phyloP scores from a whole-genome alignment of 2,329 filamentous ascomycete species.

The Neocucurbitaria cava region DNA sequence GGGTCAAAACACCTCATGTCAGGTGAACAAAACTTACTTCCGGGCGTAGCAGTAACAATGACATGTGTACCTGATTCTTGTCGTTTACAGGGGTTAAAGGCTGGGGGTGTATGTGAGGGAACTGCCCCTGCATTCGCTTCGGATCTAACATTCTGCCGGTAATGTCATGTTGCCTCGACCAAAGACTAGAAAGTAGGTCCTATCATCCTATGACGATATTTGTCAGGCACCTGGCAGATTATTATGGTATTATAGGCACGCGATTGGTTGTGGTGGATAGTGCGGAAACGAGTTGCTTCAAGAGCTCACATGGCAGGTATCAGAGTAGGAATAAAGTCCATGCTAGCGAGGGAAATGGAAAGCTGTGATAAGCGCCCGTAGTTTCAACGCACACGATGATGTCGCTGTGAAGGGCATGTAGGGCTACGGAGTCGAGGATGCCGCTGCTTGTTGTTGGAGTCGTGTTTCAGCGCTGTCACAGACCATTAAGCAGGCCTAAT shows the following conservation, averaged over 20 bases:
- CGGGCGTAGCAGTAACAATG: not conserved
- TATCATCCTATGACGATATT: slow-evolving; percentile 7
- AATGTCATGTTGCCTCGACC: not conserved
- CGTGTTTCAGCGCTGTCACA: slow-evolving; percentile 45
- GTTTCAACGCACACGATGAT: slow-evolving; percentile 17
- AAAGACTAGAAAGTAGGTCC: not conserved
- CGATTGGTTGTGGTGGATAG: slow-evolving; percentile 6
- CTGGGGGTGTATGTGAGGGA: not conserved
- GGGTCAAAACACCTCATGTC: not conserved
- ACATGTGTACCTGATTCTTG: not conserved
- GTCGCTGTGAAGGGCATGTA: slow-evolving; percentile 16
- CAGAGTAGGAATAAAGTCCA: slow-evolving; percentile 15
- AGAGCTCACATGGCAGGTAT: slow-evolving; percentile 16
- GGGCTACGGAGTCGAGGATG: slow-evolving; percentile 20
- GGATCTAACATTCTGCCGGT: slow-evolving; percentile 4
- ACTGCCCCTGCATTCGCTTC: slow-evolving; percentile 1
- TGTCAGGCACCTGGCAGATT: slow-evolving; percentile 7
- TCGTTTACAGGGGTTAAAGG: not conserved
- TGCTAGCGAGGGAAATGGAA: slow-evolving; percentile 7
- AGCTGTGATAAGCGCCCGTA: slow-evolving; percentile 17
- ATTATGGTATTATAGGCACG: not conserved
- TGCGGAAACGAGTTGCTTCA: slow-evolving; percentile 19
- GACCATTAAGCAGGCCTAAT: slow-evolving; percentile 9
- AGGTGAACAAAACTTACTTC: not conserved
- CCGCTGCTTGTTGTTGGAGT: slow-evolving; percentile 26